A percentile compares a stretch with the other conserved stretches of the same genome.
Evolutionary conservation across 2,329 filamentous ascomycete species (phyloP).

Genomic region (Aspergillus caelatus): DNA sequence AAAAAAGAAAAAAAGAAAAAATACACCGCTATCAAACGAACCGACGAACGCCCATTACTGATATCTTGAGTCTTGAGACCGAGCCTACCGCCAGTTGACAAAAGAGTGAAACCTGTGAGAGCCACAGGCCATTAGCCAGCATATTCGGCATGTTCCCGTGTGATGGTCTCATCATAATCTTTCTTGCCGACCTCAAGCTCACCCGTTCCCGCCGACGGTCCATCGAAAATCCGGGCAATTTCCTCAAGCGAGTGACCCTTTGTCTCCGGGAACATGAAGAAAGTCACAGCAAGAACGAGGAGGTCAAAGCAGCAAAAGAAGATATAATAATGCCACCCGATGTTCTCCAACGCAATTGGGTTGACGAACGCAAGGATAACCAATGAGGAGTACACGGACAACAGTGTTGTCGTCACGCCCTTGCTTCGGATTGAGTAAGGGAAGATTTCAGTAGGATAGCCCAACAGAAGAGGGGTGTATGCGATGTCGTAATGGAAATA

Average conservation of each 20-base stretch:
- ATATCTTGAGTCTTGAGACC: too few relatives aligned
- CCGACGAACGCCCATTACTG: too few relatives aligned
- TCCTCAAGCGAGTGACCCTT: constrained; percentile 34
- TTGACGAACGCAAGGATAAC: constrained; percentile 34
- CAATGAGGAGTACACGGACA: constrained; percentile 27
- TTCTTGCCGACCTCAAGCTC: background rate
- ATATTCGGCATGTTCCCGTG: background rate
- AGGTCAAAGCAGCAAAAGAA: constrained; percentile 35
- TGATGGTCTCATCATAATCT: background rate
- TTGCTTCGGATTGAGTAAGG: constrained; percentile 57
- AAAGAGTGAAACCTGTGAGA: too few relatives aligned
- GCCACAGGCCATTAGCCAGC: background rate
- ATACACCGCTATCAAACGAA: too few relatives aligned
- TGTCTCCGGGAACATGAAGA: constrained; percentile 33
- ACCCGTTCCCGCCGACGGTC: background rate
- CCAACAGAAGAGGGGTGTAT: constrained; percentile 60
- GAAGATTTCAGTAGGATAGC: constrained; percentile 61
- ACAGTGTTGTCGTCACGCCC: constrained; percentile 28
- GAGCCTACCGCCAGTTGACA: accelerated
- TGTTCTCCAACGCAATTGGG: constrained; percentile 36
- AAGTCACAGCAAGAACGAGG: constrained; percentile 24
- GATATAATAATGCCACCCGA: constrained; percentile 40
- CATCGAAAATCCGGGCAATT: constrained; percentile 32
- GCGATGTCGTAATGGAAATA: constrained; percentile 63
- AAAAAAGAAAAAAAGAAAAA: too few relatives aligned